Evolutionary conservation across 2,329 filamentous ascomycete species (phyloP).

Genomic region (Zymoseptoria crescenta): DNA sequence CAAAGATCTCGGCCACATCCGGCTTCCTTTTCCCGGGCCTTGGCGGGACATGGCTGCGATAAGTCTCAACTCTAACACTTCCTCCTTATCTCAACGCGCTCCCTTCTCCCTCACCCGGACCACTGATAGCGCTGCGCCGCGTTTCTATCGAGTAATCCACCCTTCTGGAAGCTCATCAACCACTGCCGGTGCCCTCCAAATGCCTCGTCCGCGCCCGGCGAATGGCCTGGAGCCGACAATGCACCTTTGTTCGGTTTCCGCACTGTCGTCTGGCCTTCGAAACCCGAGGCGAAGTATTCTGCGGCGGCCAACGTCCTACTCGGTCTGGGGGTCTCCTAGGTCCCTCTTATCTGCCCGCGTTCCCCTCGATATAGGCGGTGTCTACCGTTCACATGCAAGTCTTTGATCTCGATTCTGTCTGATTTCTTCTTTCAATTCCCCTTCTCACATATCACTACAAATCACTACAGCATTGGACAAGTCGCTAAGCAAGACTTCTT

Average conservation of each 20-base stretch:
- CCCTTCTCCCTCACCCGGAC: background rate
- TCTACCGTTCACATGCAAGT: slow-evolving; percentile 3
- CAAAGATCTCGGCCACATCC: background rate
- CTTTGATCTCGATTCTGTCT: background rate
- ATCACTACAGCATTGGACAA: background rate
- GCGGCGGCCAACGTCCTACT: background rate
- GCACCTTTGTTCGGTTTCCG: slow-evolving; percentile 10
- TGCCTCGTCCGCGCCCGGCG: background rate
- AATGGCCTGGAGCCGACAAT: slow-evolving; percentile 2
- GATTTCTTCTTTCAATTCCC: background rate
- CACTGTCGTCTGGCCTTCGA: background rate
- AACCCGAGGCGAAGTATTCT: background rate
- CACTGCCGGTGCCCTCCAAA: background rate
- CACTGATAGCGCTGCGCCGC: slow-evolving; percentile 8
- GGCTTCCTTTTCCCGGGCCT: slow-evolving; percentile 1
- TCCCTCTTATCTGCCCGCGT: slow-evolving; percentile 10
- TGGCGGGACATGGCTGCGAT: background rate
- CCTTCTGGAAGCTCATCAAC: background rate
- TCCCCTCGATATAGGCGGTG: slow-evolving; percentile 3
- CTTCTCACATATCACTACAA: background rate
- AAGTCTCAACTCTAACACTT: background rate
- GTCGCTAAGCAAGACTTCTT: background rate
- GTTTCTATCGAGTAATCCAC: slow-evolving; percentile 19
- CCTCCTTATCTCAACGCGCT: background rate
- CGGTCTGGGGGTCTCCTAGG: background rate